Percentiles rank a stretch among this genome's conserved stretches.
These are phyloP conservation scores for Debaryomyces udenii DNA, from an alignment of 1,139 yeast genomes.

Conservation along the genomic window DNA sequence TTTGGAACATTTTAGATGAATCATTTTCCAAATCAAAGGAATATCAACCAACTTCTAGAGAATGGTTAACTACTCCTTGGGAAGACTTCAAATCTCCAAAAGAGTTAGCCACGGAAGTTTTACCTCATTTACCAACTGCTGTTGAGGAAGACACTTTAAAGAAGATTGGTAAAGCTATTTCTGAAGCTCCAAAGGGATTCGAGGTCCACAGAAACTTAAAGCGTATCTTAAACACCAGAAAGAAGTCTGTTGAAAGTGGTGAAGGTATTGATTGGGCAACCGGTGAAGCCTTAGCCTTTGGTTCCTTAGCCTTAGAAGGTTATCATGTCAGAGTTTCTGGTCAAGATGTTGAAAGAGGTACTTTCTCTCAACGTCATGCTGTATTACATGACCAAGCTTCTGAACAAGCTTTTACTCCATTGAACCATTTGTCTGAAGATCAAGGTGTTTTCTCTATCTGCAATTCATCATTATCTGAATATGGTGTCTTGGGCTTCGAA, in stretches of 20 bases:
- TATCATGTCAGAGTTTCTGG: constrained; percentile 97
- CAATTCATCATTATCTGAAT: constrained; percentile 97
- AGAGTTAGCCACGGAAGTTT: constrained; percentile 91
- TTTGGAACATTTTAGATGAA: constrained; percentile 92
- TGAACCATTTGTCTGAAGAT: constrained; percentile 72
- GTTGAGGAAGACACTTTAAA: constrained; percentile 73
- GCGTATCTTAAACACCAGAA: constrained; percentile 87
- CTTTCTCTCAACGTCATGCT: constrained; percentile 99
- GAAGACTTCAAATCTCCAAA: constrained; percentile 98
- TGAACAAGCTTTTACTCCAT: constrained; percentile 82
- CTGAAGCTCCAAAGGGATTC: constrained; percentile 87
- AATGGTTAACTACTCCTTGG: constrained; percentile 99
- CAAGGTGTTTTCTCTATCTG: constrained; percentile 89
- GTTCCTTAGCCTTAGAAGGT: constrained; percentile 90
- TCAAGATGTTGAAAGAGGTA: constrained; percentile 99
- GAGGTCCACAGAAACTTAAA: constrained; percentile 94
- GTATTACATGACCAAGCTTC: constrained; percentile 94
- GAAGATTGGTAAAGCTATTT: constrained; percentile 75
- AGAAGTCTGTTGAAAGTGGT: constrained; percentile 85
- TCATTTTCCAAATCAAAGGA: constrained; percentile 86
- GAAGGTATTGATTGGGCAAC: constrained; percentile 99
- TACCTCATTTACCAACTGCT: constrained; percentile 96
- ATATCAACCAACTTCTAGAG: constrained; percentile 88
- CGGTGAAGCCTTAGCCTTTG: constrained; percentile 98
- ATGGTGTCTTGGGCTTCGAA: constrained; percentile 99